Evolutionary conservation across 306 rosid genomes (phyloP).

Genomic region (Morella rubra): DNA sequence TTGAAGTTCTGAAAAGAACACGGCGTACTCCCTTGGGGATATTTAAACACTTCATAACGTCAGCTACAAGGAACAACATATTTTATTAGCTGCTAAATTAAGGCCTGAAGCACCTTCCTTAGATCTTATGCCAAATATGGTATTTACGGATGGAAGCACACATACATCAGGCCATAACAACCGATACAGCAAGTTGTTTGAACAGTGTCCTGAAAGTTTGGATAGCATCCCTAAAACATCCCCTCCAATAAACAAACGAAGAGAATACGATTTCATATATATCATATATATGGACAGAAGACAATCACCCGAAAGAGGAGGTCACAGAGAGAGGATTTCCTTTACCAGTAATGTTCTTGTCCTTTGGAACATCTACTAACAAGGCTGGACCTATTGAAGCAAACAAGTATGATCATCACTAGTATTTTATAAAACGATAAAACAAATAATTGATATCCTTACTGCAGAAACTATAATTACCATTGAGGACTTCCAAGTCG

Average conservation of each 20-base stretch:
- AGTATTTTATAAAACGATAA: no score
- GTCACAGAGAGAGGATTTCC: background rate
- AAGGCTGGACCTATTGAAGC: slow-evolving; percentile 60
- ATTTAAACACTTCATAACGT: slow-evolving; percentile 75
- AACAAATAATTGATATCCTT: no score
- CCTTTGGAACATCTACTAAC: slow-evolving; percentile 81
- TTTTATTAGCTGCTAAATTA: no score
- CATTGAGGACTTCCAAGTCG: slow-evolving; percentile 71
- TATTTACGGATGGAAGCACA: background rate
- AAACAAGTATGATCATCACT: background rate
- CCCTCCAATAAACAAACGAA: no score
- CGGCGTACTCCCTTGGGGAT: slow-evolving; percentile 74
- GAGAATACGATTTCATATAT: no score
- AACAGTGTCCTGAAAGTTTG: background rate
- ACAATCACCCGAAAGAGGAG: background rate
- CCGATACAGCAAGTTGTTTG: background rate
- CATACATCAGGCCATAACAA: background rate
- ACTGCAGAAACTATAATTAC: slow-evolving; percentile 19
- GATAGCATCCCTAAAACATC: background rate
- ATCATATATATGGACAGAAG: background rate
- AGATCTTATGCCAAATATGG: no score
- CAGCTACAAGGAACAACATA: slow-evolving; percentile 45
- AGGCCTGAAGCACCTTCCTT: no score
- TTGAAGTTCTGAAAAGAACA: slow-evolving; percentile 78
- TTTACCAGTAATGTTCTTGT: slow-evolving; percentile 77